These are phyloP conservation scores for Hyphopichia wangnamkhiaoensis DNA, from an alignment of 1,139 yeast species.

Conservation along the genomic window DNA sequence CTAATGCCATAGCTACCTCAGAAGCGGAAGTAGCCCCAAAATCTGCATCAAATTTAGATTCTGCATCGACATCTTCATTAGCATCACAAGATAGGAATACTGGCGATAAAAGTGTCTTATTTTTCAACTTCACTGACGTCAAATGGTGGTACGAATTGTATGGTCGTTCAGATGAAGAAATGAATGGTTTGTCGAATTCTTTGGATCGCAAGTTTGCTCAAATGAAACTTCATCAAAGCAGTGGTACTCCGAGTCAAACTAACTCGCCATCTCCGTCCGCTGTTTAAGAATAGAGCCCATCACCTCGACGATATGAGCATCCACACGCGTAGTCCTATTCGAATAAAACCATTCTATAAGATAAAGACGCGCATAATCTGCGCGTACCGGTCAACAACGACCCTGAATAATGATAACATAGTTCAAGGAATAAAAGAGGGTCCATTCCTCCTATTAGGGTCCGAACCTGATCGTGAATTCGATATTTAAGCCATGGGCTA, in stretches of 20 bases:
- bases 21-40: background rate
- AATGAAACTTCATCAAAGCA: slow-evolving; percentile 23
- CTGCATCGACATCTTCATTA: background rate
- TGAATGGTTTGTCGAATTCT: slow-evolving; percentile 62
- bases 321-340: too few species aligned
- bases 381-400: too few species aligned
- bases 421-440: too few species aligned
- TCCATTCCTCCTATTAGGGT: too few species aligned
- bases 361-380: too few species aligned
- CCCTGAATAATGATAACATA: too few species aligned
- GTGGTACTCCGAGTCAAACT: background rate
- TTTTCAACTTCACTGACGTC: slow-evolving; percentile 67
- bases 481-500: too few species aligned
- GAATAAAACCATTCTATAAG: too few species aligned
- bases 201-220: slow-evolving; percentile 45
- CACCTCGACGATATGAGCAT: too few species aligned
- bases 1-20: background rate
- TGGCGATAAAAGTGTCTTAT: slow-evolving; percentile 51
- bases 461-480: too few species aligned
- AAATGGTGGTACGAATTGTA: slow-evolving; percentile 88
- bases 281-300: background rate
- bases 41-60: background rate
- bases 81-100: slow-evolving; percentile 15
- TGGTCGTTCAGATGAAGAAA: slow-evolving; percentile 77
- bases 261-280: slow-evolving; percentile 2